These are phyloP conservation scores for Rhododendron ovatum DNA, from an alignment of 148 eudicot genomes.

Conservation along the genomic window DNA sequence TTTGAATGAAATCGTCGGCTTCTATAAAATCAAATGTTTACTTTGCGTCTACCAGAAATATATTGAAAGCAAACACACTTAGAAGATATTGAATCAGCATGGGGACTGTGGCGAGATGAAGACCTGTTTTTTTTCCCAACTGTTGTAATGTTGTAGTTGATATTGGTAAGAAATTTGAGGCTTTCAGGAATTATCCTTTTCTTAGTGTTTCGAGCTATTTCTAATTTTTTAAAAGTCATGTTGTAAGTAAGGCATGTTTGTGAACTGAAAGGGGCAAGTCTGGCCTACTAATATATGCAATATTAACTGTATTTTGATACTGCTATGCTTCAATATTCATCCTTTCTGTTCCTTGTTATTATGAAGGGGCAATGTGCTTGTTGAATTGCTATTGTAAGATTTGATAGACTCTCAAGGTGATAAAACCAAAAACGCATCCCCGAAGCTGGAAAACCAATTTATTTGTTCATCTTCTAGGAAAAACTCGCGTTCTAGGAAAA, in stretches of 20 bases:
- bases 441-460: background rate
- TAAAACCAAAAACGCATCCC: too few relatives aligned
- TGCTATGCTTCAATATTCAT: background rate
- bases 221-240: background rate
- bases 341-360: background rate
- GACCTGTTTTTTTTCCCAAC: background rate
- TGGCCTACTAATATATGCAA: slow-evolving; percentile 5
- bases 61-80: background rate
- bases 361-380: background rate
- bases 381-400: background rate
- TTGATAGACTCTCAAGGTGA: too few relatives aligned
- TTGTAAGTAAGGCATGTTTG: slow-evolving; percentile 2
- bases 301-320: background rate
- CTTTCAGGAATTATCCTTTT: background rate
- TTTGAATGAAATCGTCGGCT: background rate
- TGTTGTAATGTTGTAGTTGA: background rate
- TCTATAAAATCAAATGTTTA: background rate
- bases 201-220: background rate
- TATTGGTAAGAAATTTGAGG: background rate
- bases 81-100: background rate
- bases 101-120: background rate
- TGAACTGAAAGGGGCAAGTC: background rate
- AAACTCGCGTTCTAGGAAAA: background rate
- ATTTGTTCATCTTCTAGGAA: too few relatives aligned
- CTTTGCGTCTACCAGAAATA: background rate